These are phyloP conservation scores for Hymenoscyphus occultus DNA, from an alignment of 2,329 filamentous ascomycete genomes.

Conservation along the genomic window DNA sequence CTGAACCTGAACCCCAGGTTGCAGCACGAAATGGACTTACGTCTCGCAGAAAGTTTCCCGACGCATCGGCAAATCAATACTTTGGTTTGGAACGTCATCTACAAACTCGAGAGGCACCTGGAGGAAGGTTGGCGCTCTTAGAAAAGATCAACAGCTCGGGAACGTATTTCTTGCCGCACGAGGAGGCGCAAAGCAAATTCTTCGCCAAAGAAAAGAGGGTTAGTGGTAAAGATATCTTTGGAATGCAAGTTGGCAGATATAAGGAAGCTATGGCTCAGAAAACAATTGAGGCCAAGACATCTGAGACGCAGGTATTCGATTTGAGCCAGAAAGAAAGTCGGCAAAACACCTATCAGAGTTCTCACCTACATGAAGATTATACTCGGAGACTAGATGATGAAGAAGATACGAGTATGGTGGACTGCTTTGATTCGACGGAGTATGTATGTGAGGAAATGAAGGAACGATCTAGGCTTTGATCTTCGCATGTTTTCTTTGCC, in stretches of 20 bases:
- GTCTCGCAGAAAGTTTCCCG: constrained; percentile 26
- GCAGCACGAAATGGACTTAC: constrained; percentile 7
- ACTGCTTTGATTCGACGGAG: not conserved
- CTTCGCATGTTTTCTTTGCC: constrained; percentile 1
- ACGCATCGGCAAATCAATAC: constrained; percentile 30
- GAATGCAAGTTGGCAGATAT: not conserved
- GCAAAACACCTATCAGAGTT: not conserved
- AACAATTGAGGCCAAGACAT: not conserved
- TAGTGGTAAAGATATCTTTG: not conserved
- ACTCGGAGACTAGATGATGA: not conserved
- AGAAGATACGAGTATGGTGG: not conserved
- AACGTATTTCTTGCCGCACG: constrained; percentile 19
- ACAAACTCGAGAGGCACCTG: constrained; percentile 18
- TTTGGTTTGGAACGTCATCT: constrained; percentile 32
- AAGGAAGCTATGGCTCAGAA: not conserved
- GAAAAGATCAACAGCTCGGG: constrained; percentile 25
- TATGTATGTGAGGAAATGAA: not conserved
- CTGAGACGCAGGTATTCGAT: not conserved
- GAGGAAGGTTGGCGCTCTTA: constrained; percentile 21
- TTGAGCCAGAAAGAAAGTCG: not conserved
- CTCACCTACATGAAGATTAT: not conserved
- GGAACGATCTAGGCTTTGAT: not conserved
- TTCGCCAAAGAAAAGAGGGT: not conserved
- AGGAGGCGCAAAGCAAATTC: constrained; percentile 5
- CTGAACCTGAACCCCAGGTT: not conserved